A percentile compares a stretch with the other conserved stretches of the same genome.
Evolutionary conservation across 805 yeast genomes (phyloP).

Genomic region (Pichia thaimueangensis): DNA sequence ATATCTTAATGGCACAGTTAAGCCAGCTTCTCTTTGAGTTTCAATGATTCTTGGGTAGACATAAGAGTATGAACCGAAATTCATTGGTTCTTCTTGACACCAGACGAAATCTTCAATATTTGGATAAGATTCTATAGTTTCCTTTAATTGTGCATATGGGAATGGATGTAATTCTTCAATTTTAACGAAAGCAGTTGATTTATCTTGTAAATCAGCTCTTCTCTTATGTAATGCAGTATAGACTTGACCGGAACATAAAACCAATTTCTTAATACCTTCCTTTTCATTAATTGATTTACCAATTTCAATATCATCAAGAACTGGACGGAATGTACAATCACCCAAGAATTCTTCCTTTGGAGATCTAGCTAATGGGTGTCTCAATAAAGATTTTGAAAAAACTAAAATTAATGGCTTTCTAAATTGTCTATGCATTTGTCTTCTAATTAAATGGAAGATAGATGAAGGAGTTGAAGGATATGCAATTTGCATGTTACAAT

Average conservation of each 20-base stretch:
- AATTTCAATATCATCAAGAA: slow-evolving; percentile 85
- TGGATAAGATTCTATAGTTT: slow-evolving; percentile 73
- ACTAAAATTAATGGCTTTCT: slow-evolving; percentile 82
- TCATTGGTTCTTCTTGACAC: slow-evolving; percentile 98
- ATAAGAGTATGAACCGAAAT: slow-evolving; percentile 86
- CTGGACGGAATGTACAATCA: slow-evolving; percentile 91
- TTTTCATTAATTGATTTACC: slow-evolving; percentile 70
- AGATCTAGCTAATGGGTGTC: slow-evolving; percentile 97
- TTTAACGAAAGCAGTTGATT: slow-evolving; percentile 80
- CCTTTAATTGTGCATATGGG: slow-evolving; percentile 94
- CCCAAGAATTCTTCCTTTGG: slow-evolving; percentile 76
- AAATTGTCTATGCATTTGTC: slow-evolving; percentile 99
- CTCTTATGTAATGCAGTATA: slow-evolving; percentile 86
- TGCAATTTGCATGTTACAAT: slow-evolving; percentile 94
- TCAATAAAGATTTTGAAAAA: slow-evolving; percentile 88
- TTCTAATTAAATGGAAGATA: slow-evolving; percentile 91
- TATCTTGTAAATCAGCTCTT: slow-evolving; percentile 71
- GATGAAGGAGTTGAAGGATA: slow-evolving; percentile 98
- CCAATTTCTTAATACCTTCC: slow-evolving; percentile 82
- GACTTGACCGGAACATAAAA: slow-evolving; percentile 88
- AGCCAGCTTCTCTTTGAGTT: slow-evolving; percentile 65
- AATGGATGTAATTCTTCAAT: slow-evolving; percentile 97
- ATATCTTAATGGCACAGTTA: slow-evolving; percentile 59
- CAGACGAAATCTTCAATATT: slow-evolving; percentile 82
- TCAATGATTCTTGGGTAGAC: slow-evolving; percentile 81